phyloP scores from a whole-genome alignment of 139 green algal species.

The Tetraselmis striata region DNA sequence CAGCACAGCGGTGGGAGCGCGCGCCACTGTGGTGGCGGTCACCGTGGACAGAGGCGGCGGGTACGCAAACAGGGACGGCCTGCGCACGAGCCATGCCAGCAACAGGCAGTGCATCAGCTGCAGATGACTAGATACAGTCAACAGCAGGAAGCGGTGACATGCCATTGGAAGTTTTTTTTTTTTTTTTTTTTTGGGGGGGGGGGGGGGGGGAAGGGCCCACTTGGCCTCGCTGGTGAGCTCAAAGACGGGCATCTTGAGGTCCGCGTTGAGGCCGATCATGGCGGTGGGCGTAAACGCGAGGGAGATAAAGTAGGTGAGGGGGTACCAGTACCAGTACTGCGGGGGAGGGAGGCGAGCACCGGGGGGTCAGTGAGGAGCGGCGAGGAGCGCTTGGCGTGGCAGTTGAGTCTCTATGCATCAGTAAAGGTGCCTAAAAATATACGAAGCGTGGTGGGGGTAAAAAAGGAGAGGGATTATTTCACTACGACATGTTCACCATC shows the following conservation, averaged over 20 bases:
- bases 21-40: background rate
- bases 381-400: too few relatives aligned
- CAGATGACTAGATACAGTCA: too few relatives aligned
- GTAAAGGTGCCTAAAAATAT: too few relatives aligned
- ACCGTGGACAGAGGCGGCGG: constrained; percentile 53
- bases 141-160: too few relatives aligned
- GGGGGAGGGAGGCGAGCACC: background rate
- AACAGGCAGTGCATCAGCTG: background rate
- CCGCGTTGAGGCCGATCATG: constrained; percentile 79
- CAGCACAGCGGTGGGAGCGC: constrained; percentile 78
- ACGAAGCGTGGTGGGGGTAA: too few relatives aligned
- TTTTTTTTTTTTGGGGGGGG: too few relatives aligned
- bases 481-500: too few relatives aligned
- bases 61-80: constrained; percentile 85
- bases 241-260: constrained; percentile 72
- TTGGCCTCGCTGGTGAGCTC: constrained; percentile 14
- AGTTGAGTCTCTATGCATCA: too few relatives aligned
- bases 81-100: constrained; percentile 27
- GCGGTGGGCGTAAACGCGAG: constrained; percentile 79
- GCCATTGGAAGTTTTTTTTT: too few relatives aligned
- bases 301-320: constrained; percentile 83
- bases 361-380: too few relatives aligned
- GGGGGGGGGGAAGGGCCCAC: background rate
- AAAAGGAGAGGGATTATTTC: too few relatives aligned
- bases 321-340: constrained; percentile 83